These are phyloP conservation scores for Hypoxylon rubiginosum DNA, from an alignment of 2,329 filamentous ascomycete genomes.

Conservation along the genomic window DNA sequence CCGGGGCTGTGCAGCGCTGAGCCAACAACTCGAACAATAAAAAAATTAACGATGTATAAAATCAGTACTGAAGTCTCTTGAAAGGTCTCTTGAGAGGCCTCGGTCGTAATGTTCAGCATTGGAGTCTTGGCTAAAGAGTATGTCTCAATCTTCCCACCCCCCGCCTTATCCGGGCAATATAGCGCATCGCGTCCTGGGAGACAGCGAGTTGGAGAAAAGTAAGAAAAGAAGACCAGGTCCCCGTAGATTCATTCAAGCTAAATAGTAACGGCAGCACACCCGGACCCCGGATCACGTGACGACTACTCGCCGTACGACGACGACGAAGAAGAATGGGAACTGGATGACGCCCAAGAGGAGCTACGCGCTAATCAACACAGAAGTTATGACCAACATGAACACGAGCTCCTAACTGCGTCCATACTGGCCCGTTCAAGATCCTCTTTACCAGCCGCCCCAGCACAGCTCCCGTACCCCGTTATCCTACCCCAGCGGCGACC, in stretches of 20 bases:
- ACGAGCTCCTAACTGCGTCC: constrained; percentile 2
- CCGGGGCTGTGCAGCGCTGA: neutral
- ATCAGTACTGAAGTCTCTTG: neutral
- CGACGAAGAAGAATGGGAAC: constrained; percentile 34
- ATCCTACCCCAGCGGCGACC: constrained; percentile 46
- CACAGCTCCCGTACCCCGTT: constrained; percentile 38
- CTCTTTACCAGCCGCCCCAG: neutral
- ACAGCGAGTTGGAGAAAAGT: neutral
- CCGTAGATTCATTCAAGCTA: neutral
- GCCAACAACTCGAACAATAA: neutral
- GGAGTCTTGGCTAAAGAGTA: neutral
- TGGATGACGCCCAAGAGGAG: constrained; percentile 34
- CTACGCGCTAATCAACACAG: neutral
- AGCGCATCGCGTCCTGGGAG: neutral
- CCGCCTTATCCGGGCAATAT: neutral
- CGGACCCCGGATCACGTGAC: constrained; percentile 7
- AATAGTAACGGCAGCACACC: neutral
- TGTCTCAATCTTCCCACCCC: neutral
- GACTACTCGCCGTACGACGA: constrained; percentile 13
- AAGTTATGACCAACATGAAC: neutral
- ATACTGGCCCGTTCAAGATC: neutral
- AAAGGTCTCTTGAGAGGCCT: neutral
- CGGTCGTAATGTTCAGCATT: neutral
- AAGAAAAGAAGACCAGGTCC: neutral
- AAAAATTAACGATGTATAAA: neutral